A percentile compares a stretch with the other conserved stretches of the same genome.
phyloP scores from a whole-genome alignment of 352 stramenopile species.

The Elongisporangium prolatum region DNA sequence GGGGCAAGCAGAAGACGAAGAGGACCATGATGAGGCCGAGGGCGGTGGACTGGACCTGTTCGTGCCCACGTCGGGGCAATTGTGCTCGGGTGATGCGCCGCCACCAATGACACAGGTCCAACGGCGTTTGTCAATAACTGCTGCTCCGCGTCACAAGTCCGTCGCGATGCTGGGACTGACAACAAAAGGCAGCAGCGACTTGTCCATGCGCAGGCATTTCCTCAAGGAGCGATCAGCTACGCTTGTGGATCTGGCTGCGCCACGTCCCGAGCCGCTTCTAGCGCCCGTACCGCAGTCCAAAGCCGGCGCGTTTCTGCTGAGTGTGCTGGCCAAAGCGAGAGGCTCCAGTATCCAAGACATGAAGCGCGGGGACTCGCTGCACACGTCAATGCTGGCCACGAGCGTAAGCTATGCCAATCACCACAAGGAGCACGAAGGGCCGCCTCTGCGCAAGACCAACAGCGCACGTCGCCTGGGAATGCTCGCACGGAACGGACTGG shows the following conservation, averaged over 20 bases:
- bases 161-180: neutral
- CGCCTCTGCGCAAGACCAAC: constrained; percentile 19
- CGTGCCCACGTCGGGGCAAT: neutral
- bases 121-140: neutral
- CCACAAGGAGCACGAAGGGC: constrained; percentile 19
- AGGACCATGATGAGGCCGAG: neutral
- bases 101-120: neutral
- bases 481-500: neutral
- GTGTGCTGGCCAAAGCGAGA: constrained; percentile 36
- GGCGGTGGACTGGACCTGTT: neutral
- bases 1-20: constrained; percentile 9
- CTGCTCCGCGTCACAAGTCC: constrained; percentile 1
- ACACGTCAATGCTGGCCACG: constrained; percentile 12
- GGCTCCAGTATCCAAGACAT: constrained; percentile 13
- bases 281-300: constrained; percentile 38
- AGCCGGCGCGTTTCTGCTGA: constrained; percentile 49
- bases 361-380: constrained; percentile 4
- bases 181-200: constrained; percentile 23
- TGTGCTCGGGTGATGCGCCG: neutral
- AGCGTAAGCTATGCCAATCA: constrained; percentile 20
- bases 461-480: constrained; percentile 9
- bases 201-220: constrained; percentile 34
- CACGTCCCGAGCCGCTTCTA: neutral
- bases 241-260: constrained; percentile 22
- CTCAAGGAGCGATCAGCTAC: constrained; percentile 52